Evolutionary conservation across 441 rosid species (phyloP).

Genomic region (Heliophila coronopifolia): DNA sequence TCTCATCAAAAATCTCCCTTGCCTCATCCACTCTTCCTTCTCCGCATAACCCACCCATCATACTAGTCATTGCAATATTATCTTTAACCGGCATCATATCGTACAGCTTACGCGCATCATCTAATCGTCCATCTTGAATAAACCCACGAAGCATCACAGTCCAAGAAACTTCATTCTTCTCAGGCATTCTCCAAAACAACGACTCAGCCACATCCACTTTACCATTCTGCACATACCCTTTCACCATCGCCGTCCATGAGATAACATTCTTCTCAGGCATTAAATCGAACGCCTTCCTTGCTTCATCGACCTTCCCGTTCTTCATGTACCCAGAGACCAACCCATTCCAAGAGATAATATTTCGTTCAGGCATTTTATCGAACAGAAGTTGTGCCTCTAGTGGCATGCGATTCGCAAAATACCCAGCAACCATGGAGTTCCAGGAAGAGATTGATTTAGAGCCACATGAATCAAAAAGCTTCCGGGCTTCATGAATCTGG

Average conservation of each 20-base stretch:
- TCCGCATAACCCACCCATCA: conserved; percentile 49
- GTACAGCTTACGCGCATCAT: conserved; percentile 43
- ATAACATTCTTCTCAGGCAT: conserved; percentile 55
- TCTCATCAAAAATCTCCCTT: conserved; percentile 59
- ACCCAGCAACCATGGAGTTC: conserved; percentile 48
- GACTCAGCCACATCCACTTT: conserved; percentile 40
- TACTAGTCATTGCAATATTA: conserved; percentile 52
- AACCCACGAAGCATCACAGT: conserved; percentile 67
- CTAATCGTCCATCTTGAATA: conserved; percentile 39
- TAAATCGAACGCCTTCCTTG: conserved; percentile 39
- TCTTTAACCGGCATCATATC: conserved; percentile 54
- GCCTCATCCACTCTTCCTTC: conserved; percentile 48
- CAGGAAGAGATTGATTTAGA: conserved; percentile 42
- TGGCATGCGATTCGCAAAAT: conserved; percentile 47
- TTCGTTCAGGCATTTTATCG: conserved; percentile 49
- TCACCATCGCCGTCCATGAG: conserved; percentile 55
- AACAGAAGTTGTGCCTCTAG: conserved; percentile 39
- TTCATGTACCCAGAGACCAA: conserved; percentile 50
- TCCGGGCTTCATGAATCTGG: conserved; percentile 43
- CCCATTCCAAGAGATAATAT: conserved; percentile 55
- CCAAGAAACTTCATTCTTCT: conserved; percentile 60
- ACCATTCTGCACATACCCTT: conserved; percentile 49
- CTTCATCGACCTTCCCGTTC: conserved; percentile 45
- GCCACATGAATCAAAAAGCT: conserved; percentile 44
- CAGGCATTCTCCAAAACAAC: conserved; percentile 60